These are phyloP conservation scores for Daedaleopsis nitida DNA, from an alignment of 768 basidiomycete genomes.

Conservation along the genomic window DNA sequence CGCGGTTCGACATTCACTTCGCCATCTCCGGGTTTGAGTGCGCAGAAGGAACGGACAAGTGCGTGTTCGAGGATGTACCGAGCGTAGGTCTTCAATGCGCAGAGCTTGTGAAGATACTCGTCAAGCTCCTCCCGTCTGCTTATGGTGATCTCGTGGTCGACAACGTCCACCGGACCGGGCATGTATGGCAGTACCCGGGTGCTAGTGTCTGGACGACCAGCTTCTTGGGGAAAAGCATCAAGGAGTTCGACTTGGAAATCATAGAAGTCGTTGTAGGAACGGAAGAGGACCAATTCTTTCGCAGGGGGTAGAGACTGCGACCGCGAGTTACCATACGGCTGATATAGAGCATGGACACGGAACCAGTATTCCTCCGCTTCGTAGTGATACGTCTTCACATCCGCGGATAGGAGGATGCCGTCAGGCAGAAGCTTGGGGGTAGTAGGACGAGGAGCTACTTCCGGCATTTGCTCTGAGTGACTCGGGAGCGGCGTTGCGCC, in stretches of 20 bases:
- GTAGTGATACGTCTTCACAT: constrained; percentile 95
- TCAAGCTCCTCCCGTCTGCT: constrained; percentile 82
- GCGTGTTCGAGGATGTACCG: constrained; percentile 81
- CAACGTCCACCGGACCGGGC: constrained; percentile 89
- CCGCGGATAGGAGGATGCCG: constrained; percentile 83
- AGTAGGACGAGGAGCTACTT: constrained; percentile 39
- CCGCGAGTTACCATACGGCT: constrained; percentile 72
- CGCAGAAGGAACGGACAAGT: constrained; percentile 81
- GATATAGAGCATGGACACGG: constrained; percentile 86
- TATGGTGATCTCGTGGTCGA: constrained; percentile 83
- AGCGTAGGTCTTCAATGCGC: constrained; percentile 68
- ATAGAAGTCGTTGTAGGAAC: constrained; percentile 98
- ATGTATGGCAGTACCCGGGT: constrained; percentile 90
- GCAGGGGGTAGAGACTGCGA: constrained; percentile 61
- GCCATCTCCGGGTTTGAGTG: constrained; percentile 84
- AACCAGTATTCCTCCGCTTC: constrained; percentile 99
- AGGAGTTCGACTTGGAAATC: constrained; percentile 93
- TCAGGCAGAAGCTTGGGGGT: constrained; percentile 62
- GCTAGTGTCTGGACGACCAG: constrained; percentile 70
- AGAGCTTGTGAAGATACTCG: constrained; percentile 82
- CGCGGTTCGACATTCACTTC: constrained; percentile 67
- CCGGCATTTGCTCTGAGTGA: constrained; percentile 21
- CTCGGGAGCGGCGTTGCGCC: constrained; percentile 19
- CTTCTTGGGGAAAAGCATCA: constrained; percentile 87
- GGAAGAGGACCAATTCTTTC: constrained; percentile 84